phyloP scores from a whole-genome alignment of 1,284 basidiomycete species.

The Moniliella sp. region DNA sequence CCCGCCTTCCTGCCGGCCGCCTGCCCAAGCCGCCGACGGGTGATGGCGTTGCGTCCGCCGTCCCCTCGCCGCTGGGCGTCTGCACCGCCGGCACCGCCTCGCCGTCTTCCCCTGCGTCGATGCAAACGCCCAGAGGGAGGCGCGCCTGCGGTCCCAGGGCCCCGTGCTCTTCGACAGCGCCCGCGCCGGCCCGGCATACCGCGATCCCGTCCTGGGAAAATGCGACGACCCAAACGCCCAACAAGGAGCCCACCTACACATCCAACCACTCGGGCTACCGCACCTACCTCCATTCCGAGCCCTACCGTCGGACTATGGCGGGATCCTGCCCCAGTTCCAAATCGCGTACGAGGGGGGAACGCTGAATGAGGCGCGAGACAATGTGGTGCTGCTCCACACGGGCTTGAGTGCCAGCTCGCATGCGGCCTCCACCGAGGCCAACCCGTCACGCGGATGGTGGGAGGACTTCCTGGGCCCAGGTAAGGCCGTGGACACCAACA shows the following conservation, averaged over 20 bases:
- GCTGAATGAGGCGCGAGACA: conserved; percentile 54
- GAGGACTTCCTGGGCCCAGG: conserved; percentile 91
- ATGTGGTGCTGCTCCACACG: conserved; percentile 88
- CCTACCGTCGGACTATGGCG: conserved; percentile 56
- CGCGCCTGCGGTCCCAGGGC: conserved; percentile 9
- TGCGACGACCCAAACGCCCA: too few relatives aligned
- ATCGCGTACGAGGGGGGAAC: conserved; percentile 95
- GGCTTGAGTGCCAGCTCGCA: conserved; percentile 86
- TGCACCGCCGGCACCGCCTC: too few relatives aligned
- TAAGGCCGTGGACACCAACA: conserved; percentile 67
- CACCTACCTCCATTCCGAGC: conserved; percentile 34
- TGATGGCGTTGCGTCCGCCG: too few relatives aligned
- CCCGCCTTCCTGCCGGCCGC: too few relatives aligned
- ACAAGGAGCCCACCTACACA: conserved; percentile 35
- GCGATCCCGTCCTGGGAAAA: too few relatives aligned
- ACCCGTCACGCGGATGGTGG: conserved; percentile 85
- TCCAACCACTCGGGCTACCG: conserved; percentile 36
- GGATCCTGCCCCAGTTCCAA: conserved; percentile 52
- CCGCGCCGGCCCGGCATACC: too few relatives aligned
- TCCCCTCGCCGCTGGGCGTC: too few relatives aligned
- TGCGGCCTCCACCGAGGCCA: conserved; percentile 56
- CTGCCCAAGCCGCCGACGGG: too few relatives aligned
- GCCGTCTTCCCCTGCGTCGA: conserved; percentile 30
- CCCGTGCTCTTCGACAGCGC: too few relatives aligned
- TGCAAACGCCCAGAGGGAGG: conserved; percentile 21